Evolutionary conservation across 164 flowering plant genomes (phyloP), one percentile per base, ranked within the genome.

Genomic region (Piper longum): DNA sequence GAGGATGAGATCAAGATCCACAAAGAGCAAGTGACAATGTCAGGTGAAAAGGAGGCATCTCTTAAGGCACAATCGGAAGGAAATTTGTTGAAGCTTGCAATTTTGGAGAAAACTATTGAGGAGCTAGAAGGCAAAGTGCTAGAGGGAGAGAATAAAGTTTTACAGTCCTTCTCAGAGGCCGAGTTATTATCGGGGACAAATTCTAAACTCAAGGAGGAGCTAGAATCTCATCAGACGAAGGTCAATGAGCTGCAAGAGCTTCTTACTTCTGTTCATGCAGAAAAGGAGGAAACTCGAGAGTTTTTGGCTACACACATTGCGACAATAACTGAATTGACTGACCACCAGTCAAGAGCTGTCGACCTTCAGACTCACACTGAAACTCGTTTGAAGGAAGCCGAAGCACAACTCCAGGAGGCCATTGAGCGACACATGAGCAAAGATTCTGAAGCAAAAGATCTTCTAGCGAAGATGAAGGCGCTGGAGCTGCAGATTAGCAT

Each of bases 181-280:
- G 83, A 80, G 66, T 56, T 82, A 61, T 77, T 90, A 61, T 79
- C 76, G 51, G 85, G 82, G 70, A 85, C 93, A 51, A 91, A 85
- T 62, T 57, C 63, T 40, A 86, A 83, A 70, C 87, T 91, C 57
- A 79, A 81, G 70, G 44, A 66, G 68, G 44, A 51, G 60, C 40
- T 66, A 43, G 68, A 60, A 45, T 16, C 63, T 52, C 68, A 66
- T 59, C 57, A 48, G 63, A 72, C 45, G 68, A 83, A 80, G 77
- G 65, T 85, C 18, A 69, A 75, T 62, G 95, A 90, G 70, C 86
- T 85, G 69, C 77, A 90, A 71, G 83, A 82, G 56, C 61, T 75
- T 61, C 77, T 85, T 13, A 78, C 54, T 60, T 69, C 83, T 43
- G 73, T 77, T 18, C n/a, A 43, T 64, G 72, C 76, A 41, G 92